Evolutionary conservation across 2,329 filamentous ascomycete species (phyloP).

Genomic region (Apiospora hydei): DNA sequence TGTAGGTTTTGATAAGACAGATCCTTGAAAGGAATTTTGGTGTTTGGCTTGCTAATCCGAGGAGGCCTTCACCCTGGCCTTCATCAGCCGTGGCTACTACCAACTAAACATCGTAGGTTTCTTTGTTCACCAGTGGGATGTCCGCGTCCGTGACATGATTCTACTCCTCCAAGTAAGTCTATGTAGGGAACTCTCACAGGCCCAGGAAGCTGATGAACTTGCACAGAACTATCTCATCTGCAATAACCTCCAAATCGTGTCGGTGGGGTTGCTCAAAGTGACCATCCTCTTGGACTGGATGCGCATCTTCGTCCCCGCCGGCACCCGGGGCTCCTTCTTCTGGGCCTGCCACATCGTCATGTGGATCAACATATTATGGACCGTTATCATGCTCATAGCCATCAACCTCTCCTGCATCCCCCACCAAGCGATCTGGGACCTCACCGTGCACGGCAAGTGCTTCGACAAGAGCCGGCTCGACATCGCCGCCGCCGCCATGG

Average conservation of each 20-base stretch:
- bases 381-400: not conserved
- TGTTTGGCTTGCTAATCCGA: too few species aligned
- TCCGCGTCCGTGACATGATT: slow-evolving; percentile 17
- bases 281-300: slow-evolving; percentile 16
- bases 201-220: too few species aligned
- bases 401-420: not conserved
- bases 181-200: not conserved
- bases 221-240: too few species aligned
- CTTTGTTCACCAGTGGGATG: slow-evolving; percentile 23
- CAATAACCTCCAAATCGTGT: too few species aligned
- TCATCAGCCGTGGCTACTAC: too few species aligned
- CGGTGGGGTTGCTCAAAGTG: not conserved
- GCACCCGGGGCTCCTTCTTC: slow-evolving; percentile 9
- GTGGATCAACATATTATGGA: slow-evolving; percentile 14
- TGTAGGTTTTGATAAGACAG: too few species aligned
- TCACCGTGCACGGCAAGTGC: slow-evolving; percentile 7
- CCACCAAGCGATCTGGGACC: too few species aligned
- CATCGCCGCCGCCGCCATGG: slow-evolving; percentile 1
- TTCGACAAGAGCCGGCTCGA: not conserved
- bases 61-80: too few species aligned
- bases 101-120: not conserved
- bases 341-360: not conserved
- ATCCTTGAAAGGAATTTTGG: too few species aligned
- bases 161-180: not conserved
- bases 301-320: not conserved